These are phyloP conservation scores for Xylariaceae sp. DNA, from an alignment of 2,329 filamentous ascomycete genomes.

Conservation along the genomic window DNA sequence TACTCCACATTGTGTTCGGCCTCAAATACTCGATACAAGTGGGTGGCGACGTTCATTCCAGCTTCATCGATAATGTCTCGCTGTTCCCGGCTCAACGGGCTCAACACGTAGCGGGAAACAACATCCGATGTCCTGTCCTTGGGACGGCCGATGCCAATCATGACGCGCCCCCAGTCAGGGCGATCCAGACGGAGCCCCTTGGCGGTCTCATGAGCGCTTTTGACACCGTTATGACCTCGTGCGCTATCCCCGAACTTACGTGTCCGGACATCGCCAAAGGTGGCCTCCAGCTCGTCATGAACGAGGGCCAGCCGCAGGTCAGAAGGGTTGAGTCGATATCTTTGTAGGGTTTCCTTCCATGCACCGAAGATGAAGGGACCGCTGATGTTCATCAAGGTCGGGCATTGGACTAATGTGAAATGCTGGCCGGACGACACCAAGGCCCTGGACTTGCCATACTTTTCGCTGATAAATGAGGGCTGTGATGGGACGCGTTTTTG, in stretches of 20 bases:
- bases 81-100: conserved; percentile 54
- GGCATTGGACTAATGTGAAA: conserved; percentile 68
- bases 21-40: neutral
- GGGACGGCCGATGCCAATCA: conserved; percentile 84
- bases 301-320: conserved; percentile 62
- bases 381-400: conserved; percentile 77
- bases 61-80: conserved; percentile 45
- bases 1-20: neutral
- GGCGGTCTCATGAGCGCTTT: conserved; percentile 54
- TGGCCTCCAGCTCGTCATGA: conserved; percentile 80
- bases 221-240: conserved; percentile 70
- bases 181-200: conserved; percentile 36
- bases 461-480: conserved; percentile 43
- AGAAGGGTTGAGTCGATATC: conserved; percentile 28
- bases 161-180: conserved; percentile 54
- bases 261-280: conserved; percentile 61
- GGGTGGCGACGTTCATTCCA: conserved; percentile 43
- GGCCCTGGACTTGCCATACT: conserved; percentile 43
- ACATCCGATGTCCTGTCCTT: conserved; percentile 57
- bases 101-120: conserved; percentile 74
- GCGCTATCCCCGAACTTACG: conserved; percentile 58
- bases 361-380: conserved; percentile 64
- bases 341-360: conserved; percentile 52
- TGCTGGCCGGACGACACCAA: conserved; percentile 46
- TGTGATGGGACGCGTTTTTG: conserved; percentile 38